Evolutionary conservation across 106 monocot species (phyloP), one percentile per base, ranked within the genome.

Genomic region (Dendrobium officinale): DNA sequence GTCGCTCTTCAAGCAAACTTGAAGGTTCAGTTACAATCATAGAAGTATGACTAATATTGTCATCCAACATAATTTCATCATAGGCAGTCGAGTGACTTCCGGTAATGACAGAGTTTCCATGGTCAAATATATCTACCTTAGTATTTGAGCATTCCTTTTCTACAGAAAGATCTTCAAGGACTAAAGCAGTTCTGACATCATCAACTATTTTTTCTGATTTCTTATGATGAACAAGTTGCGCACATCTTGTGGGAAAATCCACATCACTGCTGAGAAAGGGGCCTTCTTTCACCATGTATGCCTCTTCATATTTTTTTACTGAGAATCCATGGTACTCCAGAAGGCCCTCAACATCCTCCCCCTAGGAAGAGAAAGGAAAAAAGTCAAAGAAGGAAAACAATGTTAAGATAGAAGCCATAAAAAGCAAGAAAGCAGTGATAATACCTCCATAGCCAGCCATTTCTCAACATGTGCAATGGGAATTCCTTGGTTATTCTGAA

Each of bases 401-500:
- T 54, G 31, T 45, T 68, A 6, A 19, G 9, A 79, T 29, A 72
- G 10, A 76, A 76, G 31, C 48, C 20, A 76, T n/a, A 48, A 20
- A 49, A 76, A 11, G 49, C 2, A 49, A 78, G 67, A 33, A 22
- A 82, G 15, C 80, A 80, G 67, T 42, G 29, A 43, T 42, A 43
- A 76, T 87, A 99, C 99, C 91, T 99, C 92, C 96, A 99, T 87
- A 20, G 81, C 91, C 4, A 99, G 87, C 95, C 92, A 95, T 78
- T 86, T 86, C 42, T 88, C 89, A 84, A 91, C 83, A 47, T 88
- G 85, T 40, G 78, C 45, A 82, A 99, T 75, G 15, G 99, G 99
- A 77, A 99, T 95, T 70, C 99, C 99, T 88, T 99, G 95, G 81
- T 90, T 93, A 80, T 82, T 95, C 85, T 95, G 95, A 77, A 99